Evolutionary conservation across 306 rosid genomes (phyloP), one percentile per base, ranked within the genome.

Genomic region (Ormosia emarginata): DNA sequence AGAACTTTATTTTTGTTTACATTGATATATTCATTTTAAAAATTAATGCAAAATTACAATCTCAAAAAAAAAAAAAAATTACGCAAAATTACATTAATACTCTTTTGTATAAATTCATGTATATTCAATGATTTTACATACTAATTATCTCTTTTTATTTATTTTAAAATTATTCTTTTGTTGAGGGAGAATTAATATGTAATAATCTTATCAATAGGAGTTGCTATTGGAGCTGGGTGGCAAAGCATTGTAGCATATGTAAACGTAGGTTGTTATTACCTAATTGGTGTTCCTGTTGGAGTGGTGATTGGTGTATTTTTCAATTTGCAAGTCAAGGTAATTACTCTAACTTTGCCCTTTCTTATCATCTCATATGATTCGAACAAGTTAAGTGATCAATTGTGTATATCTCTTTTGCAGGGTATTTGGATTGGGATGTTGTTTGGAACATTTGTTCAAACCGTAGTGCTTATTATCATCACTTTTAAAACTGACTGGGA

Each of bases 341-440:
- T 24, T 24, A 74, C 6, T 12, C 50, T 32, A 11, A 33, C 9
- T 70, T 10, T 46, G 6, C 1, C 3, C 59, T 44, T 18, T 36
- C 33, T 71, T 71, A 8, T 4, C 15, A 32, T 29, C 0, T 4
- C 73, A 67, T 43, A 67, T 43, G 55, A 66, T 40, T 43, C 2
- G 24, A 67, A 24, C 2, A 6, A 49, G 70, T 65, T 12, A 37
- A 37, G 34, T 29, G 40, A 24, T 8, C 4, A 57, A 57, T 18
- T 57, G 64, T 57, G 64, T 29, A 14, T 24, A 15, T 6, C 9
- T 2, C 0, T 6, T 50, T 39, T 69, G 81, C 55, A 88, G 91
- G 91, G 91, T 41, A 67, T 88, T 74, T 88, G 91, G 89, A 58
- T 86, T 58, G 91, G 91, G 63, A 88, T 86, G 91, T 18, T 74